Conservation (phyloP, 495 filamentous ascomycete genomes). For the Daldinia decipiens region DNA sequence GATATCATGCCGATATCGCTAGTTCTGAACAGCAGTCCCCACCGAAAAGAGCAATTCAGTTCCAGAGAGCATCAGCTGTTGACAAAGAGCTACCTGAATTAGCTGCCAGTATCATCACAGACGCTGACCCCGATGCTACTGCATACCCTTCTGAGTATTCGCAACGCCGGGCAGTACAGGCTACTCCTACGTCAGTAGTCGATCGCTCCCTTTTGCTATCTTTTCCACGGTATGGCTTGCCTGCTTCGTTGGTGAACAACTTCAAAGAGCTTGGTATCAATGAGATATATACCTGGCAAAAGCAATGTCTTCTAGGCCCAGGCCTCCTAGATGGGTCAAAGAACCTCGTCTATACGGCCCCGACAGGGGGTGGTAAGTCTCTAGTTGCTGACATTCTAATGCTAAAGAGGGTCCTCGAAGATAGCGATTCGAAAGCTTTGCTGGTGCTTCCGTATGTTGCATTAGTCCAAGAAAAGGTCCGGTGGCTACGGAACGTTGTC, state of each 20-base stretch:
- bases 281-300: constrained; percentile 84
- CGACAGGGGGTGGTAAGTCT: constrained; percentile 84
- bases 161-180: constrained; percentile 54
- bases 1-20: constrained; percentile 23
- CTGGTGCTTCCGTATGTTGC: constrained; percentile 85
- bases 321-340: constrained; percentile 72
- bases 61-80: constrained; percentile 38
- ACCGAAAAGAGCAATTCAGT: constrained; percentile 37
- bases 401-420: constrained; percentile 75
- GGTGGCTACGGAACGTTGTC: constrained; percentile 77
- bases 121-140: constrained; percentile 16
- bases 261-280: constrained; percentile 71
- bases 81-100: constrained; percentile 43
- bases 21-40: constrained; percentile 20
- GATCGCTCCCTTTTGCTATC: constrained; percentile 71
- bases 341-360: constrained; percentile 85
- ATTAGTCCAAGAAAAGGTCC: constrained; percentile 83
- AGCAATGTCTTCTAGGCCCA: constrained; percentile 75
- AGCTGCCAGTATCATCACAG: constrained; percentile 51
- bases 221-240: constrained; percentile 73
- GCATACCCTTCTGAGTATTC: constrained; percentile 56
- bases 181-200: constrained; percentile 61
- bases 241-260: constrained; percentile 69
- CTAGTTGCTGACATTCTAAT: constrained; percentile 80
- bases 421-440: constrained; percentile 73